A percentile compares a stretch with the other conserved stretches of the same genome.
These are phyloP conservation scores for Rhododendron simsii DNA, from an alignment of 148 eudicot species.

Conservation along the genomic window DNA sequence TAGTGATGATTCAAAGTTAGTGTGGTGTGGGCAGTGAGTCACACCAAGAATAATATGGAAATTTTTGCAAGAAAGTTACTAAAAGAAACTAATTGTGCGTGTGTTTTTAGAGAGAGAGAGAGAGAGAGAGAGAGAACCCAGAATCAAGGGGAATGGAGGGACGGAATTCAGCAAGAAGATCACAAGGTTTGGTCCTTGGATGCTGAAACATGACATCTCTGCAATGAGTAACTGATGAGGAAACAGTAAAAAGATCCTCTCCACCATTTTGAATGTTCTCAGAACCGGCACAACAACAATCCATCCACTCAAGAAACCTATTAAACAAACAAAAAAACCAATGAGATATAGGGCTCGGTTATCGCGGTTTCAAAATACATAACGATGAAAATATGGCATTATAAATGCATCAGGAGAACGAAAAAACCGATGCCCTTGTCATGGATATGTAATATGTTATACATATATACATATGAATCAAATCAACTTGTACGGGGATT, in stretches of 20 bases:
- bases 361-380: background rate
- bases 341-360: background rate
- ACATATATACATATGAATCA: background rate
- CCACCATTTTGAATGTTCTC: constrained; percentile 27
- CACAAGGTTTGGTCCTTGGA: constrained; percentile 53
- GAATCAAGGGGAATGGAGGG: constrained; percentile 62
- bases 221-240: constrained; percentile 39
- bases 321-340: background rate
- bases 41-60: too few species aligned
- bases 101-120: background rate
- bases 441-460: background rate
- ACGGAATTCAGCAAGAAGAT: constrained; percentile 64
- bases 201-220: constrained; percentile 65
- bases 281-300: constrained; percentile 74
- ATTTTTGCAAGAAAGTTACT: too few species aligned
- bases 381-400: background rate
- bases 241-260: constrained; percentile 27
- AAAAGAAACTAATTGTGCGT: background rate
- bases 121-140: constrained; percentile 44
- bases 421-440: background rate
- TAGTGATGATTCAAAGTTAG: too few species aligned
- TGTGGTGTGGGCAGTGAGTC: too few species aligned
- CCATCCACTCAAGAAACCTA: constrained; percentile 74
- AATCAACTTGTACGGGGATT: background rate
- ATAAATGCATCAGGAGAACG: background rate